Evolutionary conservation across 1,139 yeast genomes (phyloP).

Genomic region (Zygoascus sp.): DNA sequence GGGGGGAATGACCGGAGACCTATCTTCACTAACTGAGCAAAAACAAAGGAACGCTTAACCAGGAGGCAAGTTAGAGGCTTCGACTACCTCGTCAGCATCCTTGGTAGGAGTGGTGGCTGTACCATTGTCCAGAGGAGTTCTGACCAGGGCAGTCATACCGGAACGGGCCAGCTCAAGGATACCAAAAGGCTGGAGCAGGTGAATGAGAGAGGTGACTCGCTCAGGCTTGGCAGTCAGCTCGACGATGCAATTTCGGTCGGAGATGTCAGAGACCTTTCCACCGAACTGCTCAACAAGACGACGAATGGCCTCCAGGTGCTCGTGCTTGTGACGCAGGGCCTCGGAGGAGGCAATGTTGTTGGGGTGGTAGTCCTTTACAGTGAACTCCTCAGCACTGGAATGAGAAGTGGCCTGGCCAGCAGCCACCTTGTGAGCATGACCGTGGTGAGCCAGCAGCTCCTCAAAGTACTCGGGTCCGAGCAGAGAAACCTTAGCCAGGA

Average conservation of each 20-base stretch:
- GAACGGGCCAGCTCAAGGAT: conserved; percentile 93
- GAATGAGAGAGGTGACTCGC: conserved; percentile 79
- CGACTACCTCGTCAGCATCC: conserved; percentile 49
- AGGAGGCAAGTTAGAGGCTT: conserved; percentile 63
- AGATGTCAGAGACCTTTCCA: conserved; percentile 85
- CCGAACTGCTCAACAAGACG: conserved; percentile 83
- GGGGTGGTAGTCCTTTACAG: conserved; percentile 57
- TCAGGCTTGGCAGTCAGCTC: conserved; percentile 94
- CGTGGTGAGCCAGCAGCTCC: conserved; percentile 86
- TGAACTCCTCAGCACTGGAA: conserved; percentile 20
- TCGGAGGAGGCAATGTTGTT: conserved; percentile 85
- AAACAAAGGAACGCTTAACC: no score
- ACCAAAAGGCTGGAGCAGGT: conserved; percentile 91
- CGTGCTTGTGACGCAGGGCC: conserved; percentile 89
- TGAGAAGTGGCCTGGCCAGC: conserved; percentile 27
- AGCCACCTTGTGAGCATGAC: conserved; percentile 38
- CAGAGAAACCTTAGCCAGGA: conserved; percentile 85
- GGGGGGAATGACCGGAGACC: neutral
- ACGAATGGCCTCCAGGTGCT: conserved; percentile 79
- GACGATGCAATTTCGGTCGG: conserved; percentile 89
- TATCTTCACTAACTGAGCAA: neutral
- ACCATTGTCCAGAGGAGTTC: conserved; percentile 73
- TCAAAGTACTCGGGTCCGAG: conserved; percentile 97
- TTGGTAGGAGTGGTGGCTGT: conserved; percentile 45
- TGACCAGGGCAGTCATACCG: conserved; percentile 97